phyloP scores from a whole-genome alignment of 306 rosid species.

The Gynostemma pentaphyllum region DNA sequence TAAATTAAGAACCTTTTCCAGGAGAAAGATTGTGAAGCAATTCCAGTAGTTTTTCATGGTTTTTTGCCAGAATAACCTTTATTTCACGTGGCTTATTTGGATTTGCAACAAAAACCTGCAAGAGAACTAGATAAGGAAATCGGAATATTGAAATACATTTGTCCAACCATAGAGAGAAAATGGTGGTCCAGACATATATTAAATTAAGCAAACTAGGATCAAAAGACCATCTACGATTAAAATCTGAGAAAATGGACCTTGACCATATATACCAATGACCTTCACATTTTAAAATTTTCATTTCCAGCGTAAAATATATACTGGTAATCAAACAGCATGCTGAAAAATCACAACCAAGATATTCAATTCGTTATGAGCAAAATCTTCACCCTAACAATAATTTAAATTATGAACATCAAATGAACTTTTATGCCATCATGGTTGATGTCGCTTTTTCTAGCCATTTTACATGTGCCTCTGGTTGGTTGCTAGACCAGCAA shows the following conservation, averaged over 20 bases:
- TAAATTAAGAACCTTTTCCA: constrained; percentile 51
- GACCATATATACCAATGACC: not conserved
- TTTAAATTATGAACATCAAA: not conserved
- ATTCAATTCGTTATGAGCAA: not conserved
- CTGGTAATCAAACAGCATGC: not conserved
- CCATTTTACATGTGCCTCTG: not conserved
- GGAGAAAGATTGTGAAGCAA: constrained; percentile 67
- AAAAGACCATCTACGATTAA: not conserved
- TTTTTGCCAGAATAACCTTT: constrained; percentile 61
- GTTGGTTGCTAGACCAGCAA: constrained; percentile 1
- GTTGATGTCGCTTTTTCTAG: not conserved
- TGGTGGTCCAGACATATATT: not conserved
- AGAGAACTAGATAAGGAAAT: not conserved
- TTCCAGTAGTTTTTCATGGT: constrained; percentile 64
- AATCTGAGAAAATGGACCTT: too few relatives aligned
- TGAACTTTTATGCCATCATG: not conserved
- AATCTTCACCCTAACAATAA: too few relatives aligned
- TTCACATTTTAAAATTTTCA: not conserved
- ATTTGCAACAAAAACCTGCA: constrained; percentile 88
- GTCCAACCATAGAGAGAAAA: not conserved
- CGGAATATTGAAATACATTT: not conserved
- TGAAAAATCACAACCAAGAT: not conserved
- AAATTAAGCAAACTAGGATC: not conserved
- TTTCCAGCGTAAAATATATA: not conserved
- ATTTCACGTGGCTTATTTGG: constrained; percentile 80